Base-by-base conservation (phyloP, 108 stramenopile species). In the Stephanodiscus minutulus region DNA sequence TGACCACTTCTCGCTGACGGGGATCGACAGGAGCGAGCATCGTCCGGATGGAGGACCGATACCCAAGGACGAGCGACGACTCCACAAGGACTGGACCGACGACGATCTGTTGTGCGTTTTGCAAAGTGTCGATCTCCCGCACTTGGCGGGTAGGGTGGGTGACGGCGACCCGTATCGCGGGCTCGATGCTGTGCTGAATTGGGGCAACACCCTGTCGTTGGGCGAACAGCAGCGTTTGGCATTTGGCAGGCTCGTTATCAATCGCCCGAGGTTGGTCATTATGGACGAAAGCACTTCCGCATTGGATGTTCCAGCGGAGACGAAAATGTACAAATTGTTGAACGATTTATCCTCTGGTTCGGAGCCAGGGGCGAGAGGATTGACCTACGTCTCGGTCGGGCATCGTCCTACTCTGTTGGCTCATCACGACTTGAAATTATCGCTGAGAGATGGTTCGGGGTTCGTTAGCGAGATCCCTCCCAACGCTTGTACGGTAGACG, bases 181-280 rank as follows among this genome's bases (percentile, higher is more conserved):
- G 4, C 52, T 88, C 12, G 68, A 82, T 57, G 53, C 81, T 0
- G 79, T 83, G 18, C 25, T 78, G 10, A 85, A 91, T 71, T 94
- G 92, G 92, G 28, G 68, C 10, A 89, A 89, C 63, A 85, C 73
- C 31, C 72, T 94, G 11, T 85, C 83, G 3, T 64, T 92, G 62
- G 92, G 92, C n/a, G 92, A 94, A 62, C 92, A 94, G 77, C 82
- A 85, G 65, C 50, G 85, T 28, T 60, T 94, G 43, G 88, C 91
- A 11, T 94, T 94, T 64, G 89, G 81, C 5, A 66, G 92, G 21
- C 52, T 94, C 5, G 67, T 91, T 12, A 61, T 87, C 25, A 87
- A 85, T 70, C 70, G 82, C 31, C 92, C 92, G 27, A 54, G 35
- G 20, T 54, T 93, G 33, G 89, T 86, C 3, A 71, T 94, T 5